Conservation (phyloP, 208 protist species). For the Trypanosoma conorhini region DNA sequence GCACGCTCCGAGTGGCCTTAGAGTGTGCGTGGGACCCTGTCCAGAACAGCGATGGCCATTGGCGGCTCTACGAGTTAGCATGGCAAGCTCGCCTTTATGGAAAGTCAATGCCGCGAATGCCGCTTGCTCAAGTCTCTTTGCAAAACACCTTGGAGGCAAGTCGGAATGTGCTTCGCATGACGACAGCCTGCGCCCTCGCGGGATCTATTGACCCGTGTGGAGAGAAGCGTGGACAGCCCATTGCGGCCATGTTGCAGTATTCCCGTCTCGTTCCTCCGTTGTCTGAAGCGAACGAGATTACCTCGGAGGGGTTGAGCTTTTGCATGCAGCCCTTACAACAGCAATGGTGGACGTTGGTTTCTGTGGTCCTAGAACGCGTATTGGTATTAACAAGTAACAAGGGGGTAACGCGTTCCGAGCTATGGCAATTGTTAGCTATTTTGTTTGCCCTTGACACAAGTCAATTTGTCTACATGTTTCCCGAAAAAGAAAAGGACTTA, state of each 20-base stretch:
- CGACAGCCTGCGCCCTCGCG: conserved; percentile 62
- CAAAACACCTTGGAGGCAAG: conserved; percentile 62
- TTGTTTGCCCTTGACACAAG: conserved; percentile 58
- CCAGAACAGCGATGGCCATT: conserved; percentile 6
- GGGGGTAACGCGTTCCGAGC: conserved; percentile 12
- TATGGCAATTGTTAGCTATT: conserved; percentile 83
- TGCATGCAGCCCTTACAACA: conserved; percentile 85
- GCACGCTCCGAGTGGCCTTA: conserved; percentile 35
- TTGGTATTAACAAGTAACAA: conserved; percentile 31
- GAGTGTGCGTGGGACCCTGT: conserved; percentile 43
- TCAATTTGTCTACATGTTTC: conserved; percentile 63
- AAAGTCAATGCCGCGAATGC: conserved; percentile 29
- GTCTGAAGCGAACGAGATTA: conserved; percentile 32
- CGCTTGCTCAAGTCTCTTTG: conserved; percentile 48
- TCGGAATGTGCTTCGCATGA: conserved; percentile 49
- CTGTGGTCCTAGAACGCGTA: conserved; percentile 71
- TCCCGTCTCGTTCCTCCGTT: conserved; percentile 43
- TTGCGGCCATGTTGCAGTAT: conserved; percentile 57
- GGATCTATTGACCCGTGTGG: conserved; percentile 50
- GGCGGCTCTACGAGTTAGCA: conserved; percentile 35
- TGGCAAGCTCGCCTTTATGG: conserved; percentile 40
- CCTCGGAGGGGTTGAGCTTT: conserved; percentile 73
- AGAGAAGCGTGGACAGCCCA: conserved; percentile 29
- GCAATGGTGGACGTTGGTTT: conserved; percentile 86
- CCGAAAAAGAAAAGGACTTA: conserved; percentile 46